Base-by-base conservation (phyloP, 1,139 yeast species). In the Pichia sp. region DNA sequence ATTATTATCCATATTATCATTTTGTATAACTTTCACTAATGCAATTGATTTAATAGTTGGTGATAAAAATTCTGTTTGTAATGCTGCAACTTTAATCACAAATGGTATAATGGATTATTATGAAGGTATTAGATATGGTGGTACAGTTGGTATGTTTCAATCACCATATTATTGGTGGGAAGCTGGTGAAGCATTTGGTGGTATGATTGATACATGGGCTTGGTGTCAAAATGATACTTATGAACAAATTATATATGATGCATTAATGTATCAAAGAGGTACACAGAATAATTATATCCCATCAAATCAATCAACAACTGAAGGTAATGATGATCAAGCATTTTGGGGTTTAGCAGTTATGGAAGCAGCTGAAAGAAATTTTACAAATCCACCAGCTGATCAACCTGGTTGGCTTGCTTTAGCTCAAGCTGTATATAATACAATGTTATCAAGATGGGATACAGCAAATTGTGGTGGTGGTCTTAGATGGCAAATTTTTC, bases 151-250 rank as follows among this genome's bases (percentile, higher is more conserved):
- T 31, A 76, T 79, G 82, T 87, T 87, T 62, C 67, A 72, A 20
- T 61, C 70, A 51, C 95, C 95, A 2, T 85, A 84, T 67, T 86
- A 83, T 69, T 87, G 96, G 96, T 87, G 96, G 95, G 86, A 83
- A 67, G 92, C 94, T 37, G 96, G 95, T 52, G 95, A 87, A 48
- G 87, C 86, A 1, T 82, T 87, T 79, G 92, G 90, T 11, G 75
- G 87, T 10, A 58, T 87, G 66, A 66, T 87, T 43, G 90, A 83
- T 60, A 82, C 80, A 59, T 70, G 81, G 57, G 74, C 68, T 54
- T 74, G 75, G 59, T 80, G 87, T 62, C 67, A 75, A 30, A 80
- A 86, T 63, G 73, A 73, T 56, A 75, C 87, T 1, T 82, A 70
- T 56, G 77, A 72, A 49, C 69, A 70, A 5, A 54, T 75, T 27